Base-by-base conservation (phyloP, 805 yeast genomes). In the Yamadazyma nakazawae region DNA sequence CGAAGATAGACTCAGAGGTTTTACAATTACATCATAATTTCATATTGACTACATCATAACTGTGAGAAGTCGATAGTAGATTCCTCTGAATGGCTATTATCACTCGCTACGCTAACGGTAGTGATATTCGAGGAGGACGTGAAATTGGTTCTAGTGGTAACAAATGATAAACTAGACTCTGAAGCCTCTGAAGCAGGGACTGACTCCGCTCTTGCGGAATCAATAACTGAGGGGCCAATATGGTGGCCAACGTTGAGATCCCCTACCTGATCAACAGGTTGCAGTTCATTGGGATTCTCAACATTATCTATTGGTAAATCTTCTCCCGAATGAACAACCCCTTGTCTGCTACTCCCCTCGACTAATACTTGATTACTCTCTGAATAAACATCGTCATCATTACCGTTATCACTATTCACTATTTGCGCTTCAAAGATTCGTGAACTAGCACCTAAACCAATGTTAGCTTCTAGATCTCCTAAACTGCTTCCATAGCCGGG, bases 401-500 rank as follows among this genome's bases (percentile, higher is more conserved):
- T 34, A 6, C 11, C 19, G n/a, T 34, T n/a, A 34, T 14, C 19
- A 10, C 25, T 21, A 26, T 10, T 28, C 32, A 5, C n/a, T 28
- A 28, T 28, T 12, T 9, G 3, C 5, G 12, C 11, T 5, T 28
- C 32, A 9, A 28, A 28, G n/a, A 12, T 28, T 28, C 25, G n/a
- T 8, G 41, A 38, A 25, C 32, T 26, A 7, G 32, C 16, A 10
- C 25, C 34, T 13, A 38, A 5, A 10, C 41, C 43, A 12, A 41
- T 41, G 21, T 21, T 41, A 21, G 43, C 35, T 24, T 41, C 43
- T 26, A 31, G 11, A 16, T 41, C 37, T 18, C 54, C 52, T 1
- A 56, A 41, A 43, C 64, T 61, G 2, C 68, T 68, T 43, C 62
- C 62, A 32, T 45, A 46, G 18, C 43, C 42, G 3, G 37, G 36